These are phyloP conservation scores for Exophiala mesophila DNA, from an alignment of 2,329 filamentous ascomycete genomes.

Conservation along the genomic window DNA sequence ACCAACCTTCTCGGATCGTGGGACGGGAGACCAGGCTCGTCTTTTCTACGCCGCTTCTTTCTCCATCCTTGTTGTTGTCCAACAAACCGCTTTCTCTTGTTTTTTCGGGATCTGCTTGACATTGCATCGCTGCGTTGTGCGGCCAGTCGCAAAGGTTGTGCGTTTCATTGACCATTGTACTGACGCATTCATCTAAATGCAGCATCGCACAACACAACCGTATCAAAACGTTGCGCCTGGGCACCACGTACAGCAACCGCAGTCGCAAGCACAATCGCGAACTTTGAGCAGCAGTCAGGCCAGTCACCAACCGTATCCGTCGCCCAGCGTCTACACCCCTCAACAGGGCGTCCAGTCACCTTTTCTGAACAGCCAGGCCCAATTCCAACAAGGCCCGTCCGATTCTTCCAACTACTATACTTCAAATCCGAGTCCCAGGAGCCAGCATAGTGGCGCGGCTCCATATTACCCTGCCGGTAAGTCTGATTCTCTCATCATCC, in stretches of 20 bases:
- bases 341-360: constrained; percentile 43
- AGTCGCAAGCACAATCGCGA: constrained; percentile 30
- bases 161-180: constrained; percentile 5
- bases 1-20: no score
- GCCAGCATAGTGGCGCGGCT: constrained; percentile 71
- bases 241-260: constrained; percentile 28
- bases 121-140: not conserved
- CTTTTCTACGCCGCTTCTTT: constrained; percentile 10
- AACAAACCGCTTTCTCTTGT: constrained; percentile 2
- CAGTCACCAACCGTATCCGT: constrained; percentile 22
- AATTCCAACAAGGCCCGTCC: constrained; percentile 46
- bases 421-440: constrained; percentile 76
- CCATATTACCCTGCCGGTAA: constrained; percentile 84
- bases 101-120: constrained; percentile 1
- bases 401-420: constrained; percentile 71
- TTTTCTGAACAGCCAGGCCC: constrained; percentile 54
- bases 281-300: constrained; percentile 20
- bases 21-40: constrained; percentile 14
- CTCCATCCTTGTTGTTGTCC: constrained; percentile 15
- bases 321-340: constrained; percentile 20
- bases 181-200: constrained; percentile 24
- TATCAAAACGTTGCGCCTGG: constrained; percentile 24
- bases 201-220: constrained; percentile 25
- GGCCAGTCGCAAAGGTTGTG: not conserved
- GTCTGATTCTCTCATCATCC: constrained; percentile 32